Percentiles rank a stretch among this genome's conserved stretches.
Evolutionary conservation across 2,329 filamentous ascomycete species (phyloP).

Genomic region (Arthrobotrys megalospora): DNA sequence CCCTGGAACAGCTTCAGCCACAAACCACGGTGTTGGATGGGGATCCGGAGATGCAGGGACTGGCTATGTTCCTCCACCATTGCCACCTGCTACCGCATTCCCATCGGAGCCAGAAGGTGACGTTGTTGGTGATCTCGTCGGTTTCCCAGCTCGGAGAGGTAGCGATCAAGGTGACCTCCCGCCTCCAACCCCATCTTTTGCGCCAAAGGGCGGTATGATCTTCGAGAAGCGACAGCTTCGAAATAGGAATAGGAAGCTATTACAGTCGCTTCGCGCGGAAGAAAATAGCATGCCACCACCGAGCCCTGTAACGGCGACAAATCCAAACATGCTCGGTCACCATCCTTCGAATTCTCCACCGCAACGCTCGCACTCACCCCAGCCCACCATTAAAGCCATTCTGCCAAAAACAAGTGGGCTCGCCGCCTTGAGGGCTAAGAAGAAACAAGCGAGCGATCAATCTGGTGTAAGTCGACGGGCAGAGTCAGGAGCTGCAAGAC

Average conservation of each 20-base stretch:
- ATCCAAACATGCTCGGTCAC: conserved; percentile 32
- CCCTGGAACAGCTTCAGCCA: conserved; percentile 61
- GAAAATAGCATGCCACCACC: conserved; percentile 55
- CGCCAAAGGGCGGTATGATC: conserved; percentile 60
- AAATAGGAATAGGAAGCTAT: conserved; percentile 53
- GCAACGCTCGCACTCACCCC: conserved; percentile 48
- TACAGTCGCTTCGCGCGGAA: conserved; percentile 47
- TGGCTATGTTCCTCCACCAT: conserved; percentile 60
- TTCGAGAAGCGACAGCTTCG: conserved; percentile 58
- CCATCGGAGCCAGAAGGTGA: conserved; percentile 60
- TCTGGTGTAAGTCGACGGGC: conserved; percentile 25
- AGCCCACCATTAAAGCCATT: conserved; percentile 46
- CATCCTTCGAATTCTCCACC: conserved; percentile 37
- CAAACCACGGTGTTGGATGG: conserved; percentile 56
- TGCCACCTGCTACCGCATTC: conserved; percentile 61
- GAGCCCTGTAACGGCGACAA: conserved; percentile 35
- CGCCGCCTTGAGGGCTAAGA: conserved; percentile 45
- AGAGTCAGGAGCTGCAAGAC: conserved; percentile 39
- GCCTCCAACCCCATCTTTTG: conserved; percentile 56
- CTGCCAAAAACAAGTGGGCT: conserved; percentile 45
- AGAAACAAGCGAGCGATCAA: conserved; percentile 58
- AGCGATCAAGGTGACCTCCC: conserved; percentile 57
- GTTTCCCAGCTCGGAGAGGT: conserved; percentile 58
- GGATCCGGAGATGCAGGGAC: conserved; percentile 38
- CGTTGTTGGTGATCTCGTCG: conserved; percentile 57